Conservation (phyloP, 2,329 filamentous ascomycete species). For the Sclerotinia borealis region DNA sequence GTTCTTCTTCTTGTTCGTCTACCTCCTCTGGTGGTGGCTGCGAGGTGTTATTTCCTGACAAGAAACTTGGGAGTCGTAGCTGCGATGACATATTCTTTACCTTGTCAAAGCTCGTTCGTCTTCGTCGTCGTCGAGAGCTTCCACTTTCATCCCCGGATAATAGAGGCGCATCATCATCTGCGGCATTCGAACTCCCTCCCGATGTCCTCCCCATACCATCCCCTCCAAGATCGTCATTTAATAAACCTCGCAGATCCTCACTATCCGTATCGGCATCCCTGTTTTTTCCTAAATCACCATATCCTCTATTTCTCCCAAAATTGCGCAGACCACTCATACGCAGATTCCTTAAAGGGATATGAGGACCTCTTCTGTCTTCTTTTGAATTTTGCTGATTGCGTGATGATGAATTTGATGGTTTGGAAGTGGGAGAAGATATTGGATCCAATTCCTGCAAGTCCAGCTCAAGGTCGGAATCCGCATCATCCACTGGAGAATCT, state of each 20-base stretch:
- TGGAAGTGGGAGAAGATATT: constrained; percentile 26
- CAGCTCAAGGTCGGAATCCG: constrained; percentile 70
- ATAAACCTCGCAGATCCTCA: constrained; percentile 61
- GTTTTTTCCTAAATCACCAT: constrained; percentile 54
- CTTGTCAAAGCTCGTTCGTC: constrained; percentile 36
- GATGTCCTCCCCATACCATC: constrained; percentile 47
- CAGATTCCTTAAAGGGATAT: constrained; percentile 66
- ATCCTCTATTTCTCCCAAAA: constrained; percentile 42
- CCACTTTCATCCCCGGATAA: constrained; percentile 38
- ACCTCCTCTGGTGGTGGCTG: constrained; percentile 26
- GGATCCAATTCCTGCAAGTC: constrained; percentile 78
- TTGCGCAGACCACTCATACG: constrained; percentile 60
- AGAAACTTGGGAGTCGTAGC: constrained; percentile 62
- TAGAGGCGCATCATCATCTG: constrained; percentile 70
- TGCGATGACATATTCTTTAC: constrained; percentile 45
- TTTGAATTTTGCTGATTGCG: constrained; percentile 27
- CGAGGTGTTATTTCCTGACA: constrained; percentile 38
- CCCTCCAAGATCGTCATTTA: constrained; percentile 55
- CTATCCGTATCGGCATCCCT: constrained; percentile 46
- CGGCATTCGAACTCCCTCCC: constrained; percentile 48
- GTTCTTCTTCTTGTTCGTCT: constrained; percentile 45
- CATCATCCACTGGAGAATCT: constrained; percentile 61
- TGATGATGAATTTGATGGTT: constrained; percentile 23
- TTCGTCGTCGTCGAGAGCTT: constrained; percentile 20
- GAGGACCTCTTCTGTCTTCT: constrained; percentile 27